phyloP scores from a whole-genome alignment of 169 alveolate species.

The Perkinsus marinus region DNA sequence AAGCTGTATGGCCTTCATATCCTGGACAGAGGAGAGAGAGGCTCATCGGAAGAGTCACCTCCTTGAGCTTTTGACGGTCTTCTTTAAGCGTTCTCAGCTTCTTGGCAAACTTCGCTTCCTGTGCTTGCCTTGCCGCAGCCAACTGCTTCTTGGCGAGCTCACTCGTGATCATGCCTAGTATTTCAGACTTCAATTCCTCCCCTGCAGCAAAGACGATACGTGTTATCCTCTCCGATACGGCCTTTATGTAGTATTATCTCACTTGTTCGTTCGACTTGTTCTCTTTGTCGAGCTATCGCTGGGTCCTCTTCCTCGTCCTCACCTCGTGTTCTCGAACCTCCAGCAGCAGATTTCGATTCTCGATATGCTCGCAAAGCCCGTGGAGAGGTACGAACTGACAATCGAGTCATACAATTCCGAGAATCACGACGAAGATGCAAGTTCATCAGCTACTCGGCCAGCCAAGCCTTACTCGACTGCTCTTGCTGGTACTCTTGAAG shows the following conservation, averaged over 20 bases:
- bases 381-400: neutral
- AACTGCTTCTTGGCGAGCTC: neutral
- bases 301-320: neutral
- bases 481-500: neutral
- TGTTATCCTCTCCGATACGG: neutral
- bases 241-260: no score
- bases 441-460: no score
- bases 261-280: neutral
- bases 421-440: no score
- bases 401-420: neutral
- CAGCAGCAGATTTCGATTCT: neutral
- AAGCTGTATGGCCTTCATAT: no score
- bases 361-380: neutral
- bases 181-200: neutral
- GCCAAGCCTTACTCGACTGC: neutral
- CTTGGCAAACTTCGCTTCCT: neutral
- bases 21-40: no score
- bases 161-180: neutral
- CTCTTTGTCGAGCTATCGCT: neutral
- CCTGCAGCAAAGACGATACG: neutral
- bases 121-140: neutral
- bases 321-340: neutral
- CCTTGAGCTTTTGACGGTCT: neutral
- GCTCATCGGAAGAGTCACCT: neutral
- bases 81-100: neutral